phyloP scores from a whole-genome alignment of 2,329 filamentous ascomycete genomes.

The Cladosporium sp. region DNA sequence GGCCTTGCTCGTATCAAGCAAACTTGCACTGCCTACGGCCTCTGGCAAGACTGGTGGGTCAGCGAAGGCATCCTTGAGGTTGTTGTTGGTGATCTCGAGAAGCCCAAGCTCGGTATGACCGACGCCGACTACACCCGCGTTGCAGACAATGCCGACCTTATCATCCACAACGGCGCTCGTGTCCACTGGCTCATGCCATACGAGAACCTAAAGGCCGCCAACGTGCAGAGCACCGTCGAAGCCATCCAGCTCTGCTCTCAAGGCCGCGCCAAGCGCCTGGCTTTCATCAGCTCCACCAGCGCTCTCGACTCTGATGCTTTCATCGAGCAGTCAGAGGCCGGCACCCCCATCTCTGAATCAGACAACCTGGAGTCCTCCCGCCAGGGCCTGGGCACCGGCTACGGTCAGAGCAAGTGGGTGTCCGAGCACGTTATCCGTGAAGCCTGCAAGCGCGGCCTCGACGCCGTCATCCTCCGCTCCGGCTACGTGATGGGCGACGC shows the following conservation, averaged over 20 bases:
- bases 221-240: constrained; percentile 78
- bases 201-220: constrained; percentile 63
- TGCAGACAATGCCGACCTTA: constrained; percentile 60
- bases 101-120: constrained; percentile 69
- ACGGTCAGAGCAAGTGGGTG: constrained; percentile 89
- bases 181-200: constrained; percentile 80
- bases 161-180: constrained; percentile 73
- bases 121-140: constrained; percentile 61
- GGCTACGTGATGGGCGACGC: constrained; percentile 80
- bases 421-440: constrained; percentile 68
- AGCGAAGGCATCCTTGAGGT: constrained; percentile 53
- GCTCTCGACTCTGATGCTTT: constrained; percentile 80
- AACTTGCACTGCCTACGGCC: constrained; percentile 69
- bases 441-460: constrained; percentile 71
- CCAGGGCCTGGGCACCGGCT: constrained; percentile 75
- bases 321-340: constrained; percentile 65
- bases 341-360: constrained; percentile 64
- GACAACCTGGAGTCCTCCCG: constrained; percentile 76
- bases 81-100: constrained; percentile 68
- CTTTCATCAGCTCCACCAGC: constrained; percentile 78
- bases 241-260: constrained; percentile 68
- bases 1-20: constrained; percentile 61
- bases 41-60: constrained; percentile 70
- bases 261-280: constrained; percentile 72
- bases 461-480: constrained; percentile 70